Percentiles rank a stretch among this genome's conserved stretches.
These are phyloP conservation scores for Kandelia obovata DNA, from an alignment of 345 rosid genomes.

Conservation along the genomic window DNA sequence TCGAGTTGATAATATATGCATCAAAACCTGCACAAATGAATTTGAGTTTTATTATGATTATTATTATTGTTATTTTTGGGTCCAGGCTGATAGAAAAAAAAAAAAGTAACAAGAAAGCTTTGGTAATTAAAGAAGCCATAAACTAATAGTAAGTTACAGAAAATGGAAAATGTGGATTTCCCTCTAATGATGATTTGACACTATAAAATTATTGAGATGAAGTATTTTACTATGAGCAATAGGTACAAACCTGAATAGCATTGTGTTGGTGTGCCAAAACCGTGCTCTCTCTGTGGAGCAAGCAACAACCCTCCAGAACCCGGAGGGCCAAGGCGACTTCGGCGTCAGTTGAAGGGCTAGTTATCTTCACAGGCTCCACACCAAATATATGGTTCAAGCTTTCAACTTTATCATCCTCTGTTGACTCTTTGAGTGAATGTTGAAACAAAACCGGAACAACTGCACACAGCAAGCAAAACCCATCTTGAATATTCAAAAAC, in stretches of 20 bases:
- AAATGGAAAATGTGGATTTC: not conserved
- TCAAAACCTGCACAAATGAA: conserved; percentile 31
- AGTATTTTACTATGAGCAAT: not conserved
- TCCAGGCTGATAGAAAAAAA: not conserved
- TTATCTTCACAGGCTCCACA: conserved; percentile 75
- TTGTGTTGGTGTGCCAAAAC: conserved; percentile 71
- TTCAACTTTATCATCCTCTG: conserved; percentile 63
- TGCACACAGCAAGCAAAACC: conserved; percentile 21
- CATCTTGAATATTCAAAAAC: too few relatives aligned
- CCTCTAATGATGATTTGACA: not conserved
- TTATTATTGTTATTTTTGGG: too few relatives aligned
- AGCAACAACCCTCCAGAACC: conserved; percentile 91
- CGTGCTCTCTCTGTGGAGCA: conserved; percentile 82
- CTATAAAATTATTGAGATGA: not conserved
- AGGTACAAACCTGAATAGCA: conserved; percentile 56
- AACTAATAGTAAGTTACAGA: too few relatives aligned
- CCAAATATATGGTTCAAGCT: conserved; percentile 74
- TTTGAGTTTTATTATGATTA: too few relatives aligned
- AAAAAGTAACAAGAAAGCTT: not conserved
- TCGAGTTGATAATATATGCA: conserved; percentile 70
- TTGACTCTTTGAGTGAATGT: conserved; percentile 58
- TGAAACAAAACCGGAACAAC: conserved; percentile 80
- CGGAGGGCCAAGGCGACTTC: conserved; percentile 88
- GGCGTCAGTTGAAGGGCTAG: conserved; percentile 73
- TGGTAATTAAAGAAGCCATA: not conserved